Evolutionary conservation across 345 rosid species (phyloP).

Genomic region (Raphanus sativus): DNA sequence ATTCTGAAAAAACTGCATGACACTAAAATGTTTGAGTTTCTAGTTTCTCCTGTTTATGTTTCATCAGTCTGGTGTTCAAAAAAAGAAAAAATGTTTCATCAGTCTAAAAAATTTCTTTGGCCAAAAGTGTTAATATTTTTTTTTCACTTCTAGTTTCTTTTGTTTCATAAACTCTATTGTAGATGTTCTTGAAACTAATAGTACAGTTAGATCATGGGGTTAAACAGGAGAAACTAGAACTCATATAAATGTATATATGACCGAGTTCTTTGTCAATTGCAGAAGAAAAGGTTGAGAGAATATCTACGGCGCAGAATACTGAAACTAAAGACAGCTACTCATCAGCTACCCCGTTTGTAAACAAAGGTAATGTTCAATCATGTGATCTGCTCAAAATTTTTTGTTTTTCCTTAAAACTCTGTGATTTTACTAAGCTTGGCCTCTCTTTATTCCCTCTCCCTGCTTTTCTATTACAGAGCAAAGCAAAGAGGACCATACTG

Average conservation of each 20-base stretch:
- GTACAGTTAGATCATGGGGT: conserved; percentile 3
- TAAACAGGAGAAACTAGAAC: too few species aligned
- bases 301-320: conserved; percentile 1
- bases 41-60: conserved; percentile 8
- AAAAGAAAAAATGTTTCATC: too few species aligned
- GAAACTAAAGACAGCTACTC: conserved; percentile 25
- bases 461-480: conserved; percentile 13
- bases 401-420: background rate
- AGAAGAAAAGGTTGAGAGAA: conserved; percentile 31
- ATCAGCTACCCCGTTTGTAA: conserved; percentile 26
- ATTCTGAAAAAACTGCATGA: background rate
- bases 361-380: conserved; percentile 21
- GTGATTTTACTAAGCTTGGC: conserved; percentile 1
- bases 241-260: conserved; percentile 8
- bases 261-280: conserved; percentile 18
- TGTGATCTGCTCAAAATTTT: background rate
- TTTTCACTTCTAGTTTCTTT: too few species aligned
- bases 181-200: background rate
- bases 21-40: background rate
- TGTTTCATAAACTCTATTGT: background rate
- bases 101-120: too few species aligned
- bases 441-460: background rate
- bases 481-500: conserved; percentile 13
- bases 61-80: too few species aligned
- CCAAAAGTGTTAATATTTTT: too few species aligned